Conservation (phyloP, 176 grass and related monocot genomes). For the Cenchrus americanus region DNA sequence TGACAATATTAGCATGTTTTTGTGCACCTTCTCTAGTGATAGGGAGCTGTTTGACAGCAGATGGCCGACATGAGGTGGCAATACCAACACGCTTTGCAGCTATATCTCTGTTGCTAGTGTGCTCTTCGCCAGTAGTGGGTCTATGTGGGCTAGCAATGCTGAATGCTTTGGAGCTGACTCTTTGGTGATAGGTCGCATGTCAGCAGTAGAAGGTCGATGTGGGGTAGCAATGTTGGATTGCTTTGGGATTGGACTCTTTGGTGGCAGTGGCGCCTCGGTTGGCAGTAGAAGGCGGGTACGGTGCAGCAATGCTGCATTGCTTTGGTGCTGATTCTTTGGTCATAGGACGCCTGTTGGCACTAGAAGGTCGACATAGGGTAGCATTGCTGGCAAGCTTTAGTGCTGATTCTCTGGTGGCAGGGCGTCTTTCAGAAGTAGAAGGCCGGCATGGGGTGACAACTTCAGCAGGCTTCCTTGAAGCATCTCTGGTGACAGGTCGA, state of each 20-base stretch:
- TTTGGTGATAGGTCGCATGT: conserved; percentile 39
- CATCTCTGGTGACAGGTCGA: conserved; percentile 36
- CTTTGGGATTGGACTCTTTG: conserved; percentile 36
- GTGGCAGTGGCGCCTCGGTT: conserved; percentile 36
- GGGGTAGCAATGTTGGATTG: conserved; percentile 30
- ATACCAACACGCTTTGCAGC: not conserved
- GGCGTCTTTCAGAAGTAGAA: conserved; percentile 43
- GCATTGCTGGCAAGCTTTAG: conserved; percentile 48
- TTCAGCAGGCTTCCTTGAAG: conserved; percentile 36
- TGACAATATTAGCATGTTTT: conserved; percentile 45
- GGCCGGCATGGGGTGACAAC: conserved; percentile 37
- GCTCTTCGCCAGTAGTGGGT: conserved; percentile 49
- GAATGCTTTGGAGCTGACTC: conserved; percentile 18
- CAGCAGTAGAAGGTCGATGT: conserved; percentile 43
- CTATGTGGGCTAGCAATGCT: conserved; percentile 33
- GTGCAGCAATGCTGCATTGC: conserved; percentile 12
- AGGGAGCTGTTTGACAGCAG: not conserved
- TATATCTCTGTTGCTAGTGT: conserved; percentile 15
- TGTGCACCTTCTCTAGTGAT: conserved; percentile 38
- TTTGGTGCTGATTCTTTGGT: conserved; percentile 34
- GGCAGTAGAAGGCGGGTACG: conserved; percentile 34
- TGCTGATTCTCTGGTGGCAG: conserved; percentile 30
- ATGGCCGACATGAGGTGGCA: conserved; percentile 19
- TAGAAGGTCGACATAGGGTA: conserved; percentile 37
- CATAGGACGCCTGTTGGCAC: conserved; percentile 39